Percentiles rank a stretch among this genome's conserved stretches.
Conservation (phyloP, 441 rosid species). For the Populus hybrid region DNA sequence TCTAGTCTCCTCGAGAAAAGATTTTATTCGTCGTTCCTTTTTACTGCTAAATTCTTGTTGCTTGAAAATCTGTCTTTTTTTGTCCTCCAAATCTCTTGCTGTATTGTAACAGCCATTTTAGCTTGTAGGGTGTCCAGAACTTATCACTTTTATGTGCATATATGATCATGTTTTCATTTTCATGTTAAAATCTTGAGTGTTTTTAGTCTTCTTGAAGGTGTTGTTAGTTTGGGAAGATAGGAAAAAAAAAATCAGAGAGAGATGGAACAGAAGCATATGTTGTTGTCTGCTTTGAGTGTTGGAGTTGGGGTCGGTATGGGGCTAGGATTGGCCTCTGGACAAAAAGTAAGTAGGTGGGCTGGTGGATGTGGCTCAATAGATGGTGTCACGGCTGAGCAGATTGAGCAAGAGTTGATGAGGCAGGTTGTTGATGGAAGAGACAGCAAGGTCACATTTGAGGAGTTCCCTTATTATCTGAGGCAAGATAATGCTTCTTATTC, state of each 20-base stretch:
- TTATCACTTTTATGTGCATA: neutral
- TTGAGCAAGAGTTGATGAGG: constrained; percentile 71
- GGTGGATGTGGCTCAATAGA: constrained; percentile 36
- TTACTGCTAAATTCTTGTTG: too few species aligned
- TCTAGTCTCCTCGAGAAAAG: constrained; percentile 2
- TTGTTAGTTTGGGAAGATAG: neutral
- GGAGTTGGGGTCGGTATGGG: constrained; percentile 90
- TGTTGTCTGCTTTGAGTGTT: constrained; percentile 79
- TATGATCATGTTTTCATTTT: neutral
- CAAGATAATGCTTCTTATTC: constrained; percentile 12
- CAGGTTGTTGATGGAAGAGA: constrained; percentile 66
- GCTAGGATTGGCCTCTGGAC: constrained; percentile 81
- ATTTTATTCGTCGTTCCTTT: neutral
- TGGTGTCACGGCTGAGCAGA: constrained; percentile 52
- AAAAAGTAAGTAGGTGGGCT: constrained; percentile 55
- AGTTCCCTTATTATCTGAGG: constrained; percentile 84
- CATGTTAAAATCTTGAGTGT: neutral
- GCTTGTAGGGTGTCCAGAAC: neutral
- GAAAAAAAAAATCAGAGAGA: neutral
- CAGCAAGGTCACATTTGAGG: constrained; percentile 58
- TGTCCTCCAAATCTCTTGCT: neutral
- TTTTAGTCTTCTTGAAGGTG: neutral
- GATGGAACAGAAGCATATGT: constrained; percentile 79
- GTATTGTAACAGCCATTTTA: neutral
- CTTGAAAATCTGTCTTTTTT: neutral